A percentile compares a stretch with the other conserved stretches of the same genome.
Evolutionary conservation across 352 stramenopile genomes (phyloP).

Genomic region (Globisporangium yorkense): DNA sequence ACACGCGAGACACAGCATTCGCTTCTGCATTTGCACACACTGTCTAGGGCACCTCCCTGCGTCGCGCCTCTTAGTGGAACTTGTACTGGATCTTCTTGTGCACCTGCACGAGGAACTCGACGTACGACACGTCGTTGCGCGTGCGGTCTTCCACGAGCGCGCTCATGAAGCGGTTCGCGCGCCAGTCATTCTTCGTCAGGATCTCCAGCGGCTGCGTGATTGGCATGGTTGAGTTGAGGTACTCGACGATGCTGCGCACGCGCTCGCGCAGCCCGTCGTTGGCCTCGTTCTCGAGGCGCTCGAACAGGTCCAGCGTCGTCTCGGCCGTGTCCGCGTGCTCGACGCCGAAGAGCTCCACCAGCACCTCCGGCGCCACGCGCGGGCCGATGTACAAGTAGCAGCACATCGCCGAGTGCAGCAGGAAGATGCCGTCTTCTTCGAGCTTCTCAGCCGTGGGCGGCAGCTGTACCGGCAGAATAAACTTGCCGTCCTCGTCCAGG

Average conservation of each 20-base stretch:
- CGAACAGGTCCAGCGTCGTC: slow-evolving; percentile 62
- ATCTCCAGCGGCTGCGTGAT: slow-evolving; percentile 83
- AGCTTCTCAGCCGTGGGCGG: slow-evolving; percentile 83
- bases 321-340: slow-evolving; percentile 76
- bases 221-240: slow-evolving; percentile 76
- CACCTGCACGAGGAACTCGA: slow-evolving; percentile 87
- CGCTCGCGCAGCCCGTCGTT: slow-evolving; percentile 56
- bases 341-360: slow-evolving; percentile 81
- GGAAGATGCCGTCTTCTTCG: slow-evolving; percentile 79
- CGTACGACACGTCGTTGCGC: slow-evolving; percentile 83
- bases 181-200: slow-evolving; percentile 82
- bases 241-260: slow-evolving; percentile 66
- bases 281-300: slow-evolving; percentile 46
- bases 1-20: too few relatives aligned
- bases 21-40: too few relatives aligned
- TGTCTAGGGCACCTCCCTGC: too few relatives aligned
- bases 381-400: slow-evolving; percentile 87
- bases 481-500: slow-evolving; percentile 69
- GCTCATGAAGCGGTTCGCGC: slow-evolving; percentile 78
- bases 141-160: slow-evolving; percentile 84
- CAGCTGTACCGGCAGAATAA: slow-evolving; percentile 69
- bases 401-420: slow-evolving; percentile 83
- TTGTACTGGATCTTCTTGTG: slow-evolving; percentile 92
- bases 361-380: slow-evolving; percentile 53
- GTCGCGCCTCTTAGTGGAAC: slow-evolving; percentile 45